A percentile compares a stretch with the other conserved stretches of the same genome.
These are phyloP conservation scores for Beauveria rudraprayagi DNA, from an alignment of 2,329 filamentous ascomycete genomes.

Conservation along the genomic window DNA sequence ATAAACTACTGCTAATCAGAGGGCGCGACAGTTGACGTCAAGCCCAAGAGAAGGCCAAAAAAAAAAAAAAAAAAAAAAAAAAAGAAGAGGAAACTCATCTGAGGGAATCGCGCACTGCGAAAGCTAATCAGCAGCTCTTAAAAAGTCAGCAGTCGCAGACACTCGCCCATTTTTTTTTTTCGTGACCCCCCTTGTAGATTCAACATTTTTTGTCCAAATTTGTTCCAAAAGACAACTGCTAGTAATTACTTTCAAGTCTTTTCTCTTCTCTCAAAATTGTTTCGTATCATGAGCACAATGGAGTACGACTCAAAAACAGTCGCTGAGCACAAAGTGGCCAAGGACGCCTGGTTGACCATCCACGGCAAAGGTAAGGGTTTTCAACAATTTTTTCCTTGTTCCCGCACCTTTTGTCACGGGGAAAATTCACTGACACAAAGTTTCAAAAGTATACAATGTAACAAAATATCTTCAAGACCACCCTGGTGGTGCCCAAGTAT, in stretches of 20 bases:
- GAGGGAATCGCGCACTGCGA: background rate
- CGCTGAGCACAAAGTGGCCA: conserved; percentile 37
- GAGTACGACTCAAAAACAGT: conserved; percentile 32
- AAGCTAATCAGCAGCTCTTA: background rate
- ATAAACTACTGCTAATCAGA: background rate
- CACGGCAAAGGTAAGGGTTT: conserved; percentile 48
- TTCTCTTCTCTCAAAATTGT: no score
- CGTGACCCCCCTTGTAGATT: background rate
- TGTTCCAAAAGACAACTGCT: no score
- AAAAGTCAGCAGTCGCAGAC: background rate
- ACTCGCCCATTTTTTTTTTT: background rate
- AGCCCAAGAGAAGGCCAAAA: background rate
- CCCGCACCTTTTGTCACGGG: no score
- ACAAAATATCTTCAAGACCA: conserved; percentile 51
- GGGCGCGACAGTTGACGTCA: conserved; percentile 1
- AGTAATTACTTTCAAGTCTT: no score
- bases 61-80: no score
- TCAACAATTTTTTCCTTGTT: no score
- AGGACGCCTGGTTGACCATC: conserved; percentile 47
- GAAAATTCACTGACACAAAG: no score
- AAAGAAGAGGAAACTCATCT: no score
- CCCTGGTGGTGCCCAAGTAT: conserved; percentile 67
- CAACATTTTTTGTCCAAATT: no score
- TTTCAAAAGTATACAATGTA: conserved; percentile 51
- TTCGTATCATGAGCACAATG: conserved; percentile 4